Percentiles rank a stretch among this genome's conserved stretches.
These are phyloP conservation scores for Arthrobotrys sphaeroides DNA, from an alignment of 2,329 filamentous ascomycete species.

Conservation along the genomic window DNA sequence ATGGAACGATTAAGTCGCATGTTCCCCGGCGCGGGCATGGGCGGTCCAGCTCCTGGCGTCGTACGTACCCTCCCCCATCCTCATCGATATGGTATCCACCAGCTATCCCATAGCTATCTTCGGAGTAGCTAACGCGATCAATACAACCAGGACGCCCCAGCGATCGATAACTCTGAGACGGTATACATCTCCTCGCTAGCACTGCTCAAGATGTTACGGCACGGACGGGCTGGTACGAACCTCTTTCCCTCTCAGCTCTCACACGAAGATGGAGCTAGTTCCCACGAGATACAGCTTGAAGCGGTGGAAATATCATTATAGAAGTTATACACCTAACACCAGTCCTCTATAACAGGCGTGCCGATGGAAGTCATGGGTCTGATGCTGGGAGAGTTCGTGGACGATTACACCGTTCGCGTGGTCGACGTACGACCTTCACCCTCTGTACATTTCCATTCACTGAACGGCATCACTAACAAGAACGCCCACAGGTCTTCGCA, in stretches of 20 bases:
- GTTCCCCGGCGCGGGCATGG: slow-evolving; percentile 75
- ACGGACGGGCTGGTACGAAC: slow-evolving; percentile 77
- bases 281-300: too few relatives aligned
- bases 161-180: slow-evolving; percentile 99
- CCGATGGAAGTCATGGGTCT: slow-evolving; percentile 99
- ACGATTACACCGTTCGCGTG: slow-evolving; percentile 97
- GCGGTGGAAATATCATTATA: too few relatives aligned
- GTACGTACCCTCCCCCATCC: slow-evolving; percentile 63
- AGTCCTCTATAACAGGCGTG: slow-evolving; percentile 75
- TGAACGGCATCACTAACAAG: background rate
- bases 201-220: slow-evolving; percentile 96
- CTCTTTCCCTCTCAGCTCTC: background rate
- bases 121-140: too few relatives aligned
- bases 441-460: background rate
- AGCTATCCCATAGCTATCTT: too few relatives aligned
- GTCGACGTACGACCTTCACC: slow-evolving; percentile 72
- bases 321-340: too few relatives aligned
- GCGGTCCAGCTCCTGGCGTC: slow-evolving; percentile 70
- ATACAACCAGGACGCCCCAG: slow-evolving; percentile 88
- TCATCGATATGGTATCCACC: too few relatives aligned
- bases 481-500: slow-evolving; percentile 72
- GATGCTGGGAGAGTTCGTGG: slow-evolving; percentile 98
- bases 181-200: slow-evolving; percentile 99
- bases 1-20: slow-evolving; percentile 96
- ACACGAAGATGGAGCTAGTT: too few relatives aligned